Conservation (phyloP, 371 early-diverging fungal species). For the Mucor racemosus region DNA sequence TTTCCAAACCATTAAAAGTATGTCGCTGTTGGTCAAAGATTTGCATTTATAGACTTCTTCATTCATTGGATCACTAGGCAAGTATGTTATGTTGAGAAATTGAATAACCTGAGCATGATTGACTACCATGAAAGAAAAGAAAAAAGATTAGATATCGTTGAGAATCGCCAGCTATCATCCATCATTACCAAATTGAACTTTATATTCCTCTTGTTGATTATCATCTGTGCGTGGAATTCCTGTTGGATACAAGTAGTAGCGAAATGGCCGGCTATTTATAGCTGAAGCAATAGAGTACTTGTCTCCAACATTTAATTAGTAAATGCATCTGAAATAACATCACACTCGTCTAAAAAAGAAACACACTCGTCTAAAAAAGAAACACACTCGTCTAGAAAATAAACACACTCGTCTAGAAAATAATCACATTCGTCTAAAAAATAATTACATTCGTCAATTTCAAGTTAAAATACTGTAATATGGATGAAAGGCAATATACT, state of each 20-base stretch:
- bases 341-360: too few species aligned
- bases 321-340: too few species aligned
- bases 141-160: constrained; percentile 5
- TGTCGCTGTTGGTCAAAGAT: constrained; percentile 26
- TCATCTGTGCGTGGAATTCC: constrained; percentile 26
- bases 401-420: too few species aligned
- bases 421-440: too few species aligned
- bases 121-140: constrained; percentile 21
- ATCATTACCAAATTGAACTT: constrained; percentile 23
- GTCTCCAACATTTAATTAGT: too few species aligned
- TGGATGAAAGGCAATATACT: too few species aligned
- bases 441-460: too few species aligned
- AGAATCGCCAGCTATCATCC: constrained; percentile 15
- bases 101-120: constrained; percentile 28
- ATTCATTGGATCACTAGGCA: constrained; percentile 28
- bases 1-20: constrained; percentile 29
- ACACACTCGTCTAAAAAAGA: too few species aligned
- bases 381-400: too few species aligned
- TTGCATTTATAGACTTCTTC: constrained; percentile 27
- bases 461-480: too few species aligned
- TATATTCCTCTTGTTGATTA: constrained; percentile 23
- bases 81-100: constrained; percentile 21
- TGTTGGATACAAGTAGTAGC: constrained; percentile 27
- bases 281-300: background rate
- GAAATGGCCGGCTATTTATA: constrained; percentile 27